Evolutionary conservation across 2,329 filamentous ascomycete genomes (phyloP), one percentile per base, ranked within the genome.

Genomic region (Beauveria caledonica): DNA sequence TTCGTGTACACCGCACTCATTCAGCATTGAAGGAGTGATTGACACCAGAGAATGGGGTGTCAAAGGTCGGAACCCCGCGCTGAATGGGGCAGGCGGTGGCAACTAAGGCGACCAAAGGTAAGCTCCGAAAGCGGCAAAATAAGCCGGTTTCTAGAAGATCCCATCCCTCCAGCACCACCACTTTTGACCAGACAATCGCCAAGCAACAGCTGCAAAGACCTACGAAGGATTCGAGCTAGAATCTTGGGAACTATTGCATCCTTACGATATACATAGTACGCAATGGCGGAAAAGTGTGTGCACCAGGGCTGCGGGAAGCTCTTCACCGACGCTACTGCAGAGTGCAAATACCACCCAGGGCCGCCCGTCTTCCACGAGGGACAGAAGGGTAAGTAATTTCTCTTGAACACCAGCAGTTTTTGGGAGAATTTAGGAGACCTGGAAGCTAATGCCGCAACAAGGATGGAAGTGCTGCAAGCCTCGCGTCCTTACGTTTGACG

Each of bases 401-500:
- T 36, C 5, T 36, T 36, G 11, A 36, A 11, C 33, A 36, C 13
- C n/a, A 19, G 17, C 11, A 45, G 1, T 6, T 6, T 11, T 11
- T 10, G 7, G 13, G 4, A 13, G 13, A 23, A 50, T 10, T 10
- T 19, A 13, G 5, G 1, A 36, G 11, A 21, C 8, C 2, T n/a
- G 15, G 46, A 39, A 58, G 17, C 27, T 49, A 49, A 45, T 25
- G 25, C 5, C 11, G 39, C 27, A 5, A 27, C 15, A 29, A 97
- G 93, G 94, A 71, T 97, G 94, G 93, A 95, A 96, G 79, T 99
- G 94, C 80, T 99, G 94, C 84, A 97, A 97, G 77, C 88, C 92
- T 61, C 89, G 94, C 70, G 92, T 97, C 68, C 81, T 99, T 68
- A 97, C 92, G 62, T 99, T 99, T 73, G 94, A 99, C 76, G 94